These are phyloP conservation scores for Populus hybrid DNA, from an alignment of 441 rosid species.

Conservation along the genomic window DNA sequence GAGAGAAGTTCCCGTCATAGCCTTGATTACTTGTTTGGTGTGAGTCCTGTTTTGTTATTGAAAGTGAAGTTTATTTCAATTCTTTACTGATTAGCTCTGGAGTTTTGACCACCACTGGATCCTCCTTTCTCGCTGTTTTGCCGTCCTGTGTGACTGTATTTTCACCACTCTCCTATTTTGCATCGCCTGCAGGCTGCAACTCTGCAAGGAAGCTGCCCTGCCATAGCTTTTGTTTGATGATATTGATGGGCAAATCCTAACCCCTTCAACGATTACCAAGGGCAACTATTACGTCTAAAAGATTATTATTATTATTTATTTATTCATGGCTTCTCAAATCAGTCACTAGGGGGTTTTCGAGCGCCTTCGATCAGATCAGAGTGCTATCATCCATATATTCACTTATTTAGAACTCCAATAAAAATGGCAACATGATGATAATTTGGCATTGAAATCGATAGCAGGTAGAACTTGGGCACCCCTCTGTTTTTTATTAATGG, in stretches of 20 bases:
- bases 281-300: too few relatives aligned
- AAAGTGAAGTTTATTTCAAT: slow-evolving; percentile 17
- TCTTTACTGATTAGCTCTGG: background rate
- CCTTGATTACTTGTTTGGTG: slow-evolving; percentile 20
- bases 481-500: background rate
- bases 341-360: background rate
- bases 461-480: background rate
- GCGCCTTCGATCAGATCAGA: too few relatives aligned
- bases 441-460: background rate
- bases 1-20: slow-evolving; percentile 14
- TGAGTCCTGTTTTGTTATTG: slow-evolving; percentile 24
- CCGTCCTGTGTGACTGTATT: background rate
- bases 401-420: too few relatives aligned
- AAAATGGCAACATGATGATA: background rate
- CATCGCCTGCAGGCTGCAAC: background rate
- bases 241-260: too few relatives aligned
- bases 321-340: background rate
- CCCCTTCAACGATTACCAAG: too few relatives aligned
- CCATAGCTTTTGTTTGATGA: background rate
- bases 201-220: background rate
- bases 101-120: background rate
- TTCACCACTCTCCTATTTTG: background rate
- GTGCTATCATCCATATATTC: too few relatives aligned
- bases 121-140: background rate
- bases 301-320: too few relatives aligned